These are phyloP conservation scores for Saturnispora kantuleensis DNA, from an alignment of 805 yeast species.

Conservation along the genomic window DNA sequence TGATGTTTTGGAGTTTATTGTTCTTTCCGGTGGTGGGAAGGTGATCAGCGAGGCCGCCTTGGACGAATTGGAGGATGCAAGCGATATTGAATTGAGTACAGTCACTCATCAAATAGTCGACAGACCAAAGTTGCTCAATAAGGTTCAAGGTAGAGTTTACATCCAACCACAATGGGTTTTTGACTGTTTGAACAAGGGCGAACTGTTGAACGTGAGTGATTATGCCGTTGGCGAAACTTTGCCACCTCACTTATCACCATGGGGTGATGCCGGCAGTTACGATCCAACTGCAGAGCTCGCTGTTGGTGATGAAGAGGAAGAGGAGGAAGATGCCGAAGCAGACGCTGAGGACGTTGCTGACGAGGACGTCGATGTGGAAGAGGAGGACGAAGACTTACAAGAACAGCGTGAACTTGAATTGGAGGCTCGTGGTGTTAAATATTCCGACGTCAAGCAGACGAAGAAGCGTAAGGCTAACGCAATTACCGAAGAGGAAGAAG, in stretches of 20 bases:
- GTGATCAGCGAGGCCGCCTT: slow-evolving; percentile 79
- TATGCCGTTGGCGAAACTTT: slow-evolving; percentile 92
- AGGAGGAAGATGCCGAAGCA: slow-evolving; percentile 35
- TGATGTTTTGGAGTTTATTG: slow-evolving; percentile 81
- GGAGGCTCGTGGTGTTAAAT: slow-evolving; percentile 83
- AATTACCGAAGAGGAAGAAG: slow-evolving; percentile 50
- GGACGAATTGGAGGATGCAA: slow-evolving; percentile 52
- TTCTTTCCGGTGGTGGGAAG: slow-evolving; percentile 78
- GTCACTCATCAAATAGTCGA: slow-evolving; percentile 93
- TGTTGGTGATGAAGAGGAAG: slow-evolving; percentile 33
- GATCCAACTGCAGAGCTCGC: slow-evolving; percentile 58
- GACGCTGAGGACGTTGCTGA: slow-evolving; percentile 43
- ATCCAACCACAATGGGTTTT: slow-evolving; percentile 98
- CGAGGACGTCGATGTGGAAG: slow-evolving; percentile 45
- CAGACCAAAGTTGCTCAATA: slow-evolving; percentile 70
- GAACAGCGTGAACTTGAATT: slow-evolving; percentile 79
- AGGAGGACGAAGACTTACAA: slow-evolving; percentile 34
- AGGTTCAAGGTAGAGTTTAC: slow-evolving; percentile 86
- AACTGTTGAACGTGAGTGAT: slow-evolving; percentile 62
- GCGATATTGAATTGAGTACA: slow-evolving; percentile 47
- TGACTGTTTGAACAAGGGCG: slow-evolving; percentile 75
- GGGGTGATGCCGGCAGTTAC: slow-evolving; percentile 94
- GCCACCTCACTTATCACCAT: slow-evolving; percentile 96
- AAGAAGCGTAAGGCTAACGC: slow-evolving; percentile 28
- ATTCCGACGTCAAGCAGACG: slow-evolving; percentile 39